Percentiles rank a stretch among this genome's conserved stretches.
Evolutionary conservation across 768 basidiomycete genomes (phyloP).

Genomic region (Suillus placidus): DNA sequence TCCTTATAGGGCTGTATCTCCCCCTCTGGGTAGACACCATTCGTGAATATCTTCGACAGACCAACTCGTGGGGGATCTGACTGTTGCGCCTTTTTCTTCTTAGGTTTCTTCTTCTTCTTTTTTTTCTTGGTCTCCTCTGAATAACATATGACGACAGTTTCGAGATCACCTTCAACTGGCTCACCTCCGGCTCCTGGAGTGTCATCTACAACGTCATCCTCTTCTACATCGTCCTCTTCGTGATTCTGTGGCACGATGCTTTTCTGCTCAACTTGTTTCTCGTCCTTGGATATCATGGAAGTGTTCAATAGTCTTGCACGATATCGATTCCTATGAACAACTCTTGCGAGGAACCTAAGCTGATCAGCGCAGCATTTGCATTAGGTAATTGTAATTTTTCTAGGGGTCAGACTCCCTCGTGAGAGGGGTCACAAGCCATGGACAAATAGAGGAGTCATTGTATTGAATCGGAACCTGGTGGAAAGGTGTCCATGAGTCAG

Average conservation of each 20-base stretch:
- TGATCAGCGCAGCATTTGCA: background rate
- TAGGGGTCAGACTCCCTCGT: background rate
- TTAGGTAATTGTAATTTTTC: background rate
- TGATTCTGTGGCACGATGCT: slow-evolving; percentile 21
- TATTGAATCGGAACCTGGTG: background rate
- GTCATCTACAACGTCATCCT: slow-evolving; percentile 33
- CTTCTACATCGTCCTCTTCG: slow-evolving; percentile 34
- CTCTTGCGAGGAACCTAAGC: background rate
- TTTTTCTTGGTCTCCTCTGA: slow-evolving; percentile 61
- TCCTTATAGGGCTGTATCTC: slow-evolving; percentile 90
- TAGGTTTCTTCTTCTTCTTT: slow-evolving; percentile 94
- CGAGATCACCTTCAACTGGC: slow-evolving; percentile 7
- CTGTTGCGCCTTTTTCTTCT: slow-evolving; percentile 82
- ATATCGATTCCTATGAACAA: background rate
- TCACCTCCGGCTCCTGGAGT: slow-evolving; percentile 30
- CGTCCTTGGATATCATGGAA: slow-evolving; percentile 22
- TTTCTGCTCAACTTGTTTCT: slow-evolving; percentile 18
- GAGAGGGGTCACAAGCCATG: background rate
- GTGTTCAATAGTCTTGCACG: slow-evolving; percentile 3
- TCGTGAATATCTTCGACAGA: slow-evolving; percentile 84
- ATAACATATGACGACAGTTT: background rate
- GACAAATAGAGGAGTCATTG: background rate
- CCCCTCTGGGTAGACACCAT: slow-evolving; percentile 88
- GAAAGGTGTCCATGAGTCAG: background rate
- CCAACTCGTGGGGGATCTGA: slow-evolving; percentile 91